Base-by-base conservation (phyloP, 768 basidiomycete genomes). In the Tubosaeta sp. region DNA sequence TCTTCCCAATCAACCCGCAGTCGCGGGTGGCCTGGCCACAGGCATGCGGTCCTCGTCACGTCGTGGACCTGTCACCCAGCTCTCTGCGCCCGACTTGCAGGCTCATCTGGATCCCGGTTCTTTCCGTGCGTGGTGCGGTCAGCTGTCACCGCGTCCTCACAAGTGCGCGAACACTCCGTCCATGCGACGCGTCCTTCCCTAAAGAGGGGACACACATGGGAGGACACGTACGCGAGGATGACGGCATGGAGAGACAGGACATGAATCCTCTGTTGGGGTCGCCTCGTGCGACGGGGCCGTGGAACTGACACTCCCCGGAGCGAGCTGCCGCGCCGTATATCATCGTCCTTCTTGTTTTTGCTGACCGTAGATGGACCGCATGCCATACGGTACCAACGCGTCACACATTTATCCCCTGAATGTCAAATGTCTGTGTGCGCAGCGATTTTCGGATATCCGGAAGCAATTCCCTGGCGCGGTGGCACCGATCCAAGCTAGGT, bases 101-200 rank as follows among this genome's bases (percentile, higher is more conserved):
- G 22, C 22, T 29, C 9, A 63, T 61, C 32, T 37, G 9, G 59
- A 57, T 58, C 48, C 60, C 62, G 59, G 59, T 19, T 13, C 39
- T 54, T 11, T 19, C 62, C 59, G 53, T 32, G 14, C 35, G 25
- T 51, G 38, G 19, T 17, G 17, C 31, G 44, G 44, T 32, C 31
- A 45, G 31, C 27, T 32, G 29, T 25, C 22, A 19, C n/a, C 17
- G n/a, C 29, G 29, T 31, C n/a, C 43, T 43, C 43, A 29, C 17
- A 44, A 31, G 43, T 44, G n/a, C 29, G 29, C 43, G 43, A 39
- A 17, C 38, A 39, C 38, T 39, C 38, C 19, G 38, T 17, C 38
- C 19, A 39, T 13, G 6, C 22, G 12, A 25, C 41, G 16, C 6
- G 41, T 7, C 22, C 16, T 25, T 43, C 13, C 41, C 25, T 41